Base-by-base conservation (phyloP, 2,329 filamentous ascomycete species). In the Colletotrichum tamarilloi region DNA sequence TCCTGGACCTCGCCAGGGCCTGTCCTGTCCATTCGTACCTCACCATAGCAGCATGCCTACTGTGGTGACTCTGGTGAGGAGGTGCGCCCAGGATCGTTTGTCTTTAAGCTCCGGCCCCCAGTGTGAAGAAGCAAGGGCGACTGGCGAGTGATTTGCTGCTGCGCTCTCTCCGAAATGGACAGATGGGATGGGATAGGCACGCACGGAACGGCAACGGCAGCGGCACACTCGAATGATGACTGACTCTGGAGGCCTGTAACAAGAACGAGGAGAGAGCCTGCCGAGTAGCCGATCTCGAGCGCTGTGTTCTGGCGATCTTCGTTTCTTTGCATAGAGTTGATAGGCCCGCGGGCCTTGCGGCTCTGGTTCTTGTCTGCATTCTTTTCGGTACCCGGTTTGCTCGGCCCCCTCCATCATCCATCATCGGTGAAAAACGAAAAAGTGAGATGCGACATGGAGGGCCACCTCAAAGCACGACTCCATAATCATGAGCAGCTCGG, bases 221-320 rank as follows among this genome's bases (percentile, higher is more conserved):
- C 58, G 57, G 65, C 68, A 55, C 57, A 52, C 28, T 52, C 52
- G 38, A 57, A 58, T 22, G 62, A 55, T 49, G 64, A 49, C 35
- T 26, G 38, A 62, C 58, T 42, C 38, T 35, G 56, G 11, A 22
- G 49, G 6, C 22, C 22, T 55, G 62, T 53, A 28, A 56, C 30
- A 42, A 55, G 55, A 59, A 68, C 28, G 53, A 72, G 38, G 30
- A 22, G n/a, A 16, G n/a, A 16, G 42, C 24, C 53, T 72, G 66
- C 66, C 69, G 66, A 53, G 59, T 59, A 72, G 42, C 69, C 69
- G 66, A 72, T 55, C 32, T 60, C 14, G 53, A 63, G 16, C 55
- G 59, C 24, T 58, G 59, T 55, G 35, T 42, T 52, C 53, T 49
- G 67, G 55, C 69, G 66, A 69, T 69, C 66, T 53, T 56, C 63